Evolutionary conservation across 1,139 yeast genomes (phyloP).

Genomic region (Candida sojae): DNA sequence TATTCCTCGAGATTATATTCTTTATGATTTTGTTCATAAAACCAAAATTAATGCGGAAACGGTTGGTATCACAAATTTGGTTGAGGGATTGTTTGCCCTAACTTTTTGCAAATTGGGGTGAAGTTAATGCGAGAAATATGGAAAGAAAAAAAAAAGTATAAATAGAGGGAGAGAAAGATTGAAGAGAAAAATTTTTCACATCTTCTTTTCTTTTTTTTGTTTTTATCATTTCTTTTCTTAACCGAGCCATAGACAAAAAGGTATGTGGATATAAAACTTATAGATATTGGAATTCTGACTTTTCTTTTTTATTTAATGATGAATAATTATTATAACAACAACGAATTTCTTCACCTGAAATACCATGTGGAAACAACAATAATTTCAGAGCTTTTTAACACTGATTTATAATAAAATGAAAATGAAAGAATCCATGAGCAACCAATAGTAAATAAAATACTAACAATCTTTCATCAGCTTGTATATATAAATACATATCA

Average conservation of each 20-base stretch:
- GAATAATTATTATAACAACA: constrained; percentile 40
- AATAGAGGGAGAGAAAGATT: neutral
- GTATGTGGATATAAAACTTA: neutral
- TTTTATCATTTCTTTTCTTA: neutral
- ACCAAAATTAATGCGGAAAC: constrained; percentile 9
- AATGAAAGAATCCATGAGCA: neutral
- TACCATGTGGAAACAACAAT: constrained; percentile 51
- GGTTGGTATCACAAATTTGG: constrained; percentile 4
- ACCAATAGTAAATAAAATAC: neutral
- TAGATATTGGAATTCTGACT: neutral
- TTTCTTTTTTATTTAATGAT: constrained; percentile 24
- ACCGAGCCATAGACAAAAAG: neutral
- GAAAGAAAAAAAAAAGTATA: neutral
- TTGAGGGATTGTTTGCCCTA: constrained; percentile 5
- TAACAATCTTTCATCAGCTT: neutral
- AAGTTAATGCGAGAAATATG: neutral
- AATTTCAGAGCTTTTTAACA: constrained; percentile 72
- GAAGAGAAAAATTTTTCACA: neutral
- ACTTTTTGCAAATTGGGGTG: constrained; percentile 8
- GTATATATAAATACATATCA: neutral
- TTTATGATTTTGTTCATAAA: constrained; percentile 8
- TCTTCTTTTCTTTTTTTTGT: constrained; percentile 3
- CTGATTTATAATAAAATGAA: constrained; percentile 35
- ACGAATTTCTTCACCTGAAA: constrained; percentile 73
- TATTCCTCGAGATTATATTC: constrained; percentile 10